Evolutionary conservation across 2,329 filamentous ascomycete genomes (phyloP).

Genomic region (Stenocarpella maydis): DNA sequence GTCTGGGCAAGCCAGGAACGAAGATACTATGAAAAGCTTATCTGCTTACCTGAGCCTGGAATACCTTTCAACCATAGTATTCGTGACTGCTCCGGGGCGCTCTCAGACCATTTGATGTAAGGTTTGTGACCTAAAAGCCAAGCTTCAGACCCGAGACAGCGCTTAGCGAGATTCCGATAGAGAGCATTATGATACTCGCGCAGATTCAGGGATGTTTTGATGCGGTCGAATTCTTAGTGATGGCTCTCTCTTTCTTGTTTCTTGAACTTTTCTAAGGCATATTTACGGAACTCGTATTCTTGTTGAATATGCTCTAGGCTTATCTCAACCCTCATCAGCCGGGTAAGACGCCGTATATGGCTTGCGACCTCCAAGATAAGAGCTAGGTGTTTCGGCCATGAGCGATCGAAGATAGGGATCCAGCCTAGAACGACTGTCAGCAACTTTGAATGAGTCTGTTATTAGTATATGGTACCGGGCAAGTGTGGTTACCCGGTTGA

Average conservation of each 20-base stretch:
- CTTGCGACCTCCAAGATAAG: not conserved
- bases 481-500: not conserved
- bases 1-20: no score
- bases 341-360: not conserved
- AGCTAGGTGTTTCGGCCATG: not conserved
- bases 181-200: not conserved
- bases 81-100: not conserved
- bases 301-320: slow-evolving; percentile 8
- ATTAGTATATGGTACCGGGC: no score
- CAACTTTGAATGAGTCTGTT: no score
- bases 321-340: slow-evolving; percentile 5
- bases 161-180: not conserved
- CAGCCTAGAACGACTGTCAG: not conserved
- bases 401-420: not conserved
- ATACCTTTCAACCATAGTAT: not conserved
- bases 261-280: not conserved
- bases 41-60: not conserved
- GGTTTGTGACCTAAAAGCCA: not conserved
- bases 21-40: no score
- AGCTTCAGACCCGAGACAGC: not conserved
- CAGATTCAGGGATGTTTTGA: not conserved
- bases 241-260: not conserved
- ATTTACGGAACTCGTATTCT: slow-evolving; percentile 11
- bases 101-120: not conserved
- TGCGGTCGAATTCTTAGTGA: not conserved